Evolutionary conservation across 2,329 filamentous ascomycete species (phyloP).

Genomic region (Pseudopyrenochaeta lycopersici): DNA sequence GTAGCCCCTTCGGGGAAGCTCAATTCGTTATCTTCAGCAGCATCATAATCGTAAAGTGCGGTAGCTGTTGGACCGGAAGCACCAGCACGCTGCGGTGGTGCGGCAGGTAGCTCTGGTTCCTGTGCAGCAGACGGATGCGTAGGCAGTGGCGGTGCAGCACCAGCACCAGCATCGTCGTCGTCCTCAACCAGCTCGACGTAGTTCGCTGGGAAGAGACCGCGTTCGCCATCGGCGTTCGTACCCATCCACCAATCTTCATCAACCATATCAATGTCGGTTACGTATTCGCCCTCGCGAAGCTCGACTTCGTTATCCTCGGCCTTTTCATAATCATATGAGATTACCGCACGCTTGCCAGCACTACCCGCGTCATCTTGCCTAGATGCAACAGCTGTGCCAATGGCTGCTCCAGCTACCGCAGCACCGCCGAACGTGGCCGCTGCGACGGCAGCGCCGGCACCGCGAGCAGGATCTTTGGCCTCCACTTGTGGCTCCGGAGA

Average conservation of each 20-base stretch:
- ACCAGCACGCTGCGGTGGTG: constrained; percentile 44
- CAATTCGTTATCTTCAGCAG: constrained; percentile 87
- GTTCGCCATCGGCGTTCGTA: constrained; percentile 83
- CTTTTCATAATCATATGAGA: constrained; percentile 97
- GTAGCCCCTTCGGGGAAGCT: constrained; percentile 91
- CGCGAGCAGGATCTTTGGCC: constrained; percentile 64
- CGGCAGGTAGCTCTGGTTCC: constrained; percentile 42
- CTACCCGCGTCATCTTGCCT: constrained; percentile 47
- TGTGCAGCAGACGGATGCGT: constrained; percentile 53
- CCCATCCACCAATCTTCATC: constrained; percentile 99
- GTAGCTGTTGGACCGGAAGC: constrained; percentile 73
- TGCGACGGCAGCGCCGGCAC: constrained; percentile 58
- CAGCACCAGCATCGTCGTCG: constrained; percentile 53
- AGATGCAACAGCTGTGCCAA: constrained; percentile 50
- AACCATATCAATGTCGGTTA: constrained; percentile 95
- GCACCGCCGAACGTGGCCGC: constrained; percentile 54
- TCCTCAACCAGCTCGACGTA: constrained; percentile 88
- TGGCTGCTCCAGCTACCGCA: constrained; percentile 54
- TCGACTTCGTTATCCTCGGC: constrained; percentile 97
- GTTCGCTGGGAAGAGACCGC: constrained; percentile 93
- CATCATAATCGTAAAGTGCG: constrained; percentile 95
- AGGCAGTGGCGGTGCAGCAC: constrained; percentile 47
- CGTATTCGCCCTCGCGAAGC: constrained; percentile 84
- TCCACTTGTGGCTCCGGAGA: constrained; percentile 70
- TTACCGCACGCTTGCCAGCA: constrained; percentile 75